Evolutionary conservation across 2,329 filamentous ascomycete genomes (phyloP), one percentile per base, ranked within the genome.

Genomic region (Fusarium floridanum): DNA sequence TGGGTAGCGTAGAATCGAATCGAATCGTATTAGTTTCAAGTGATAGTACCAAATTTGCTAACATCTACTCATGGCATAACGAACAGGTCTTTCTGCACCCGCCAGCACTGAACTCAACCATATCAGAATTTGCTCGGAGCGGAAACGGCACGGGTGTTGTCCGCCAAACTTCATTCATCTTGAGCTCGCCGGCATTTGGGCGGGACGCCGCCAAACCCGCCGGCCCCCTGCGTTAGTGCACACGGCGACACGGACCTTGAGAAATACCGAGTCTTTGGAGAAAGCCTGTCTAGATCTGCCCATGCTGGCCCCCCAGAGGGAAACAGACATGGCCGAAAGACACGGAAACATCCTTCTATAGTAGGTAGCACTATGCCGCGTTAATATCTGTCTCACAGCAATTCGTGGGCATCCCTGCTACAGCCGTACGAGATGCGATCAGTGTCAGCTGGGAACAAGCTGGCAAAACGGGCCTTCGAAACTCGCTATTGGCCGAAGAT

Each of bases 171-270:
- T 57, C 20, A 24, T 16, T 43, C 27, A 34, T 6, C 24, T 53
- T 24, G 27, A 56, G 41, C 34, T 17, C 39, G n/a, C 29, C 43
- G 61, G 56, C 57, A 67, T 59, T 56, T 66, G 41, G 17, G 32
- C 56, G 66, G 50, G 66, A 61, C 45, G 43, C 60, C 56, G 63
- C 61, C 66, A 69, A 70, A 70, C 45, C 63, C 43, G 29, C 57
- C 29, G 45, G 66, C 72, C 72, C 70, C 72, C 70, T 74, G 72
- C 72, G 69, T 66, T 72, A 74, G 72, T 74, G 72, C 43, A 14
- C 17, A 37, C 48, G 24, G 61, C 36, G 36, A 22, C 43, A 41
- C n/a, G 48, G 61, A 34, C 61, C 27, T 29, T 36, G 27, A 24
- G 16, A 27, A 39, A 27, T 34, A 27, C n/a, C 61, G 61, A 41